A percentile compares a stretch with the other conserved stretches of the same genome.
Evolutionary conservation across 805 yeast species (phyloP).

Genomic region (Suhomyces vadensis): DNA sequence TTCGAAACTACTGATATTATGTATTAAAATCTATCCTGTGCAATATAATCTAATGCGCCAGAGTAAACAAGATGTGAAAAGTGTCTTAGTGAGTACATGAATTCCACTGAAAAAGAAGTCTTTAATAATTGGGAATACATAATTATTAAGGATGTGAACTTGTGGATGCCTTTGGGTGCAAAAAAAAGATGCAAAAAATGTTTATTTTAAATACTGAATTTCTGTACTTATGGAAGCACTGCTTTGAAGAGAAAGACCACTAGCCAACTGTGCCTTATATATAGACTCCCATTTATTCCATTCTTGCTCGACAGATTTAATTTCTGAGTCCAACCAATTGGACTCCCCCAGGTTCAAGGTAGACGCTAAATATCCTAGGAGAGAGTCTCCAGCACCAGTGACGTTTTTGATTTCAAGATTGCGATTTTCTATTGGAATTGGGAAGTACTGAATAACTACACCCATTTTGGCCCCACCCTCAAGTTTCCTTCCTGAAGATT

Average conservation of each 20-base stretch:
- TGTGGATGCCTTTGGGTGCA: conserved; percentile 5
- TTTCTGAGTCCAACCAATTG: conserved; percentile 27
- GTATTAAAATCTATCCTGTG: too few species aligned
- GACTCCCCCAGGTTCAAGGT: conserved; percentile 26
- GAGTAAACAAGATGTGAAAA: too few species aligned
- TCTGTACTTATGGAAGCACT: conserved; percentile 28
- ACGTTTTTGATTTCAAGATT: conserved; percentile 54
- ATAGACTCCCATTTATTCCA: conserved; percentile 39
- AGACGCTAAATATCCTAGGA: conserved; percentile 63
- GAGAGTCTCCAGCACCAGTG: conserved; percentile 88
- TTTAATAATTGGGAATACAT: too few species aligned
- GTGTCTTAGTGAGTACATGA: too few species aligned
- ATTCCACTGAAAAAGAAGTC: too few species aligned
- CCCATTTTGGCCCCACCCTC: conserved; percentile 38
- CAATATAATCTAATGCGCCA: too few species aligned
- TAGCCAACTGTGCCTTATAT: conserved; percentile 41
- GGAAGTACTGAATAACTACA: conserved; percentile 63
- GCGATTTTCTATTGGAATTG: conserved; percentile 36
- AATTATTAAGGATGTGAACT: neutral
- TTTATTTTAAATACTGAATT: conserved; percentile 13
- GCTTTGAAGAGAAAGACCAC: conserved; percentile 30
- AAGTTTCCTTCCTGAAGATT: conserved; percentile 20
- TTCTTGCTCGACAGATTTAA: conserved; percentile 32
- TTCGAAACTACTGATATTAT: too few species aligned
- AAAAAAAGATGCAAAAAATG: neutral